Percentiles rank a stretch among this genome's conserved stretches.
Conservation (phyloP, 148 eudicot species). For the Mesembryanthemum crystallinum region DNA sequence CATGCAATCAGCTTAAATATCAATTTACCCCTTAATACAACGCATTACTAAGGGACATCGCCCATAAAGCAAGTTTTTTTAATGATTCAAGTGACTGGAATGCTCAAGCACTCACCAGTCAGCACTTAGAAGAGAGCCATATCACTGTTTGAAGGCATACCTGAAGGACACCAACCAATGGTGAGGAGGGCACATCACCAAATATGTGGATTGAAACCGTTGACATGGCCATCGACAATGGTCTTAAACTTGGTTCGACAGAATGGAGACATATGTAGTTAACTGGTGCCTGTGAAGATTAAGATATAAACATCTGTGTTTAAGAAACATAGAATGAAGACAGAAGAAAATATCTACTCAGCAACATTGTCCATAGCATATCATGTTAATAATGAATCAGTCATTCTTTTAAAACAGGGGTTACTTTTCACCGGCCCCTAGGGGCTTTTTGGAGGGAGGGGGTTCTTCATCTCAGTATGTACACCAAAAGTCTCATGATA, state of each 20-base stretch:
- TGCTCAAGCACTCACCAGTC: too few species aligned
- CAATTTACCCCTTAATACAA: too few species aligned
- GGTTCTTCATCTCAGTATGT: too few species aligned
- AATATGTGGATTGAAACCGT: constrained; percentile 80
- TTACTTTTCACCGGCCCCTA: neutral
- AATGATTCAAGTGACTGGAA: neutral
- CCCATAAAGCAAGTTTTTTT: neutral
- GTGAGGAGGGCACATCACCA: constrained; percentile 93
- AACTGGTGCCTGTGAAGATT: constrained; percentile 69
- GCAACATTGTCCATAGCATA: neutral
- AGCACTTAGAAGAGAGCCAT: neutral
- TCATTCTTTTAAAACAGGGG: too few species aligned
- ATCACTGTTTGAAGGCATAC: constrained; percentile 12
- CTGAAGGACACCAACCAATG: constrained; percentile 36
- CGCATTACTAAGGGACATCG: neutral
- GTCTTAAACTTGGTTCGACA: constrained; percentile 75
- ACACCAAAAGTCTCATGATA: neutral
- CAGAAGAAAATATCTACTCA: neutral
- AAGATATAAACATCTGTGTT: neutral
- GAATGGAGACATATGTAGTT: constrained; percentile 80
- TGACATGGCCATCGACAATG: constrained; percentile 88
- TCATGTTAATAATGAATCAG: neutral
- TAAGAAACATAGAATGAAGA: neutral
- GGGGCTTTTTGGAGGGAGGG: neutral
- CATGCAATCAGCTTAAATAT: neutral